A percentile compares a stretch with the other conserved stretches of the same genome.
Conservation (phyloP, 1,139 yeast species). For the Pichia sp. region DNA sequence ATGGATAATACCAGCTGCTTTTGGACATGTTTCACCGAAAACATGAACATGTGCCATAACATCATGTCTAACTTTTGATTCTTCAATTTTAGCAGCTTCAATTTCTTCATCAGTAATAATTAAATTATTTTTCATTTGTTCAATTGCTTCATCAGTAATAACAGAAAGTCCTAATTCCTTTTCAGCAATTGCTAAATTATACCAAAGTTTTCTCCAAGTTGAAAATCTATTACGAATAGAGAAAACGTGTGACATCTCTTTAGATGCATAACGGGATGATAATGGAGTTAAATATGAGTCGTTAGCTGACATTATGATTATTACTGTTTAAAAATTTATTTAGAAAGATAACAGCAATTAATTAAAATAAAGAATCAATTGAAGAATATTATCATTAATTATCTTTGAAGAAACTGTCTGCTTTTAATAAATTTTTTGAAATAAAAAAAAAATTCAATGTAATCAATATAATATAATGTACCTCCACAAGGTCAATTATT, state of each 20-base stretch:
- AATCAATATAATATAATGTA: too few species aligned
- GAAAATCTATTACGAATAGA: conserved; percentile 91
- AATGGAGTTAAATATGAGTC: conserved; percentile 87
- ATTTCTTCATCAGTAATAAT: conserved; percentile 90
- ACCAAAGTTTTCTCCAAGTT: conserved; percentile 98
- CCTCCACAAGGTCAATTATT: too few species aligned
- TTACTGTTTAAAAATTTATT: too few species aligned
- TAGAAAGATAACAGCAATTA: too few species aligned
- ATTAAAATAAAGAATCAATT: too few species aligned
- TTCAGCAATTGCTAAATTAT: conserved; percentile 92
- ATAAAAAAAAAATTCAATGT: too few species aligned
- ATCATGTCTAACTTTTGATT: conserved; percentile 97
- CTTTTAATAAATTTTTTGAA: too few species aligned
- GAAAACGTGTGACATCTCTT: conserved; percentile 91
- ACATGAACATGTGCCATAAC: conserved; percentile 99
- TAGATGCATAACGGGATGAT: conserved; percentile 95
- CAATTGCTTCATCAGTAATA: conserved; percentile 85
- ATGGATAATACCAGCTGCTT: conserved; percentile 96
- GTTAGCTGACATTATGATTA: conserved; percentile 26
- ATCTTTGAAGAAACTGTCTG: too few species aligned
- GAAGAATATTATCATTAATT: too few species aligned
- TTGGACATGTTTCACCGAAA: conserved; percentile 87
- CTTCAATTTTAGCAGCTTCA: conserved; percentile 82
- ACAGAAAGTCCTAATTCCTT: conserved; percentile 79
- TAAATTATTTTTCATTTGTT: conserved; percentile 72